phyloP scores from a whole-genome alignment of 208 protist species.

The Perkinsela sp. region DNA sequence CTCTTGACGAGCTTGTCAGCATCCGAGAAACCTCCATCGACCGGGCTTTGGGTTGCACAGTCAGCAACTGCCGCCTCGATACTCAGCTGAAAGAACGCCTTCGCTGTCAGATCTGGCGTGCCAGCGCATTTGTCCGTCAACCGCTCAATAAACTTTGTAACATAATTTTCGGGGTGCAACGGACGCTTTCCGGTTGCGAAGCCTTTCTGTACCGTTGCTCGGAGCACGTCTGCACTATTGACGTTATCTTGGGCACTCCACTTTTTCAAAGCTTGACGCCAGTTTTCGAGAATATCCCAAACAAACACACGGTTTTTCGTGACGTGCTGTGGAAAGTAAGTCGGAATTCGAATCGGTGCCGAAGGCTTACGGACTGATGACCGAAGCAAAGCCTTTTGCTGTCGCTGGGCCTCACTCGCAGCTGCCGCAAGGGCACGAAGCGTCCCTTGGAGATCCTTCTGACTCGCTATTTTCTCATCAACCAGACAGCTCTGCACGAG shows the following conservation, averaged over 20 bases:
- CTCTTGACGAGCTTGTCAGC: no score
- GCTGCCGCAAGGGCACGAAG: conserved; percentile 25
- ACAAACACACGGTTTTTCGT: neutral
- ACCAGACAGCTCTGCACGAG: conserved; percentile 37
- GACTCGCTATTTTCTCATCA: conserved; percentile 22
- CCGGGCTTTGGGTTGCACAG: neutral
- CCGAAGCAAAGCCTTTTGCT: conserved; percentile 6
- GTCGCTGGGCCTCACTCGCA: conserved; percentile 6
- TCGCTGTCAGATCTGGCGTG: neutral
- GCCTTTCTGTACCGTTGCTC: neutral
- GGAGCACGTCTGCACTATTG: neutral
- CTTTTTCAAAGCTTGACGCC: neutral
- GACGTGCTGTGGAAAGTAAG: neutral
- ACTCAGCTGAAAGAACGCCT: neutral
- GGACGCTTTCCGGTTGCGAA: neutral
- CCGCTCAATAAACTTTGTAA: neutral
- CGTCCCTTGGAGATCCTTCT: conserved; percentile 25
- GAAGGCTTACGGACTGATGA: conserved; percentile 1
- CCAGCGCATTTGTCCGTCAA: neutral
- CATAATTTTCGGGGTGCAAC: neutral
- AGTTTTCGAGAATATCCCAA: neutral
- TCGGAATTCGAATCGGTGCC: neutral
- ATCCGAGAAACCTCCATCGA: neutral
- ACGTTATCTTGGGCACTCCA: neutral
- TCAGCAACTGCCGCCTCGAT: neutral